Evolutionary conservation across 768 basidiomycete genomes (phyloP).

Genomic region (Crucibulum laeve): DNA sequence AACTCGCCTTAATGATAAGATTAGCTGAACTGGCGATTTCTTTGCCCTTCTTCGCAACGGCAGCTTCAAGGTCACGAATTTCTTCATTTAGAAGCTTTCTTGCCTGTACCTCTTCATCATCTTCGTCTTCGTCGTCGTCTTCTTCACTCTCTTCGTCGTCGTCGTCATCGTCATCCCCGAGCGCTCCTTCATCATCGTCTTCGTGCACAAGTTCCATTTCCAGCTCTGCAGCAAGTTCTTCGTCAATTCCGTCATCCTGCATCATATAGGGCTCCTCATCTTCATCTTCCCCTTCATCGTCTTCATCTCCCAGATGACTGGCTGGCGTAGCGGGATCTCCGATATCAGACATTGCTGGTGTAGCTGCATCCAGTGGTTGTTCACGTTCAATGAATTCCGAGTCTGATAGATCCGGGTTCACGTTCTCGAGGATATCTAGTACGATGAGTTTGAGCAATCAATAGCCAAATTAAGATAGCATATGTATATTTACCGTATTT

Average conservation of each 20-base stretch:
- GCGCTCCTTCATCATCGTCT: slow-evolving; percentile 43
- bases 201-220: slow-evolving; percentile 78
- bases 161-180: slow-evolving; percentile 58
- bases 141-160: slow-evolving; percentile 68
- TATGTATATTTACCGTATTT: slow-evolving; percentile 56
- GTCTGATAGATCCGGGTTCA: slow-evolving; percentile 87
- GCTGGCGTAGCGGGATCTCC: slow-evolving; percentile 63
- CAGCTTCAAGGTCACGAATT: slow-evolving; percentile 83
- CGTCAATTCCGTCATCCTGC: slow-evolving; percentile 81
- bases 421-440: slow-evolving; percentile 83
- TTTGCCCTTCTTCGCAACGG: slow-evolving; percentile 77
- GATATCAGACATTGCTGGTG: slow-evolving; percentile 64
- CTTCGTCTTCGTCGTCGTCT: slow-evolving; percentile 77
- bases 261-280: no score
- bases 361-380: slow-evolving; percentile 62
- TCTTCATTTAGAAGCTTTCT: slow-evolving; percentile 83
- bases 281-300: slow-evolving; percentile 55
- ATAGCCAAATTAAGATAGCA: neutral
- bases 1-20: slow-evolving; percentile 73
- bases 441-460: neutral
- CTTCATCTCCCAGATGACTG: slow-evolving; percentile 48
- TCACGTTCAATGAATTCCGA: slow-evolving; percentile 81
- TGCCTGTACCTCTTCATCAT: slow-evolving; percentile 75
- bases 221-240: slow-evolving; percentile 84
- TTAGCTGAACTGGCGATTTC: slow-evolving; percentile 85